Base-by-base conservation (phyloP, 306 rosid genomes). In the Corylus avellana region DNA sequence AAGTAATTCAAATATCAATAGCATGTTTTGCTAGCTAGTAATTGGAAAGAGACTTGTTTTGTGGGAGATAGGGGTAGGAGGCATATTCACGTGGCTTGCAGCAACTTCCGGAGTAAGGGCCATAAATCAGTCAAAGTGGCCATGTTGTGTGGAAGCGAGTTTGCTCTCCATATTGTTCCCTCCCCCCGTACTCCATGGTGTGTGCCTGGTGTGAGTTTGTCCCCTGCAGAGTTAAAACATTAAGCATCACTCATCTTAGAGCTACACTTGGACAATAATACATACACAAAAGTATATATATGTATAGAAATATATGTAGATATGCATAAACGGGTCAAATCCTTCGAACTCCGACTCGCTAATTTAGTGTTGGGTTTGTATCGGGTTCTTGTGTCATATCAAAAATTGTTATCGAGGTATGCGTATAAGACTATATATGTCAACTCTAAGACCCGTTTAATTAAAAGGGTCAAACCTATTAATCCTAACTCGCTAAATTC, bases 121-220 rank as follows among this genome's bases (percentile, higher is more conserved):
- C 71, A 64, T 35, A 17, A 64, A 39, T 44, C 72, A 67, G 13
- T 67, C 72, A 67, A 18, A 67, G 16, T 67, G 72, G 51, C 51
- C 72, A 67, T 67, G 72, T 10, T 18, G 72, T 18, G 51, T 67
- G 32, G 29, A 67, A 67, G 51, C 49, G 25, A n/a, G 27, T 42
- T 42, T 42, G 72, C 14, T 67, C 16, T 35, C 50, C 72, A 42
- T 72, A 77, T 82, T 70, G 76, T 55, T 64, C 77, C 72, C 78
- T 77, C 75, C 16, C 72, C 81, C 72, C 54, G 74, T 44, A 72
- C 75, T 77, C 78, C 72, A 44, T 18, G 64, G 35, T 63, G 17
- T 82, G 54, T 72, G 72, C 59, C 53, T 82, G 75, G 55, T 46
- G 78, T 82, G 78, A 77, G 29, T 68, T 55, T 64, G 81, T 77